A percentile compares a stretch with the other conserved stretches of the same genome.
Conservation (phyloP, 106 monocot genomes). For the Posidonia australis region DNA sequence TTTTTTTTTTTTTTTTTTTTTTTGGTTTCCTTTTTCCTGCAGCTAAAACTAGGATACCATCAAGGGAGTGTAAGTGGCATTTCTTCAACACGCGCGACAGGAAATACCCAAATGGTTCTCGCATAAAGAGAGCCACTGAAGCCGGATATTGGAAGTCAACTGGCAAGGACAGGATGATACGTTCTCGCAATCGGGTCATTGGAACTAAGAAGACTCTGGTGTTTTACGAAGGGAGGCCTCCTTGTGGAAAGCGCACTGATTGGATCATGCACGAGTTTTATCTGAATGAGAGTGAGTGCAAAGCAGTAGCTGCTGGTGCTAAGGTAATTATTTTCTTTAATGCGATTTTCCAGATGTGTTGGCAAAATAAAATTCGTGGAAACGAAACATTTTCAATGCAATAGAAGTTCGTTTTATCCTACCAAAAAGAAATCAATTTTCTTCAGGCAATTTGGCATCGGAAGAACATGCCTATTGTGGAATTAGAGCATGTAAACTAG, state of each 20-base stretch:
- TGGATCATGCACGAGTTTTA: slow-evolving; percentile 94
- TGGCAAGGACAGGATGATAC: slow-evolving; percentile 60
- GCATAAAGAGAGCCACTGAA: slow-evolving; percentile 62
- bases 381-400: neutral
- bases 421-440: neutral
- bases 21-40: slow-evolving; percentile 16
- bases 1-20: no score
- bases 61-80: slow-evolving; percentile 69
- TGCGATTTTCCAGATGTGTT: no score
- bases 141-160: slow-evolving; percentile 91
- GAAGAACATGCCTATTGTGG: neutral
- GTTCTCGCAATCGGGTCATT: slow-evolving; percentile 26
- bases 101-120: slow-evolving; percentile 71
- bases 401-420: neutral
- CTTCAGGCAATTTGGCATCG: neutral
- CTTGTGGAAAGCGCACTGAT: slow-evolving; percentile 57
- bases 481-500: neutral
- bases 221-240: slow-evolving; percentile 77
- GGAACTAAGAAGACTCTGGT: slow-evolving; percentile 88
- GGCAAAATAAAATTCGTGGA: neutral
- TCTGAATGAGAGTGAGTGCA: slow-evolving; percentile 48
- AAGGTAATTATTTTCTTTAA: slow-evolving; percentile 47
- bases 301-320: slow-evolving; percentile 16
- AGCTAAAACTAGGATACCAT: slow-evolving; percentile 46
- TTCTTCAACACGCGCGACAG: slow-evolving; percentile 60